These are phyloP conservation scores for Narthecium ossifragum DNA, from an alignment of 106 monocot genomes.

Conservation along the genomic window DNA sequence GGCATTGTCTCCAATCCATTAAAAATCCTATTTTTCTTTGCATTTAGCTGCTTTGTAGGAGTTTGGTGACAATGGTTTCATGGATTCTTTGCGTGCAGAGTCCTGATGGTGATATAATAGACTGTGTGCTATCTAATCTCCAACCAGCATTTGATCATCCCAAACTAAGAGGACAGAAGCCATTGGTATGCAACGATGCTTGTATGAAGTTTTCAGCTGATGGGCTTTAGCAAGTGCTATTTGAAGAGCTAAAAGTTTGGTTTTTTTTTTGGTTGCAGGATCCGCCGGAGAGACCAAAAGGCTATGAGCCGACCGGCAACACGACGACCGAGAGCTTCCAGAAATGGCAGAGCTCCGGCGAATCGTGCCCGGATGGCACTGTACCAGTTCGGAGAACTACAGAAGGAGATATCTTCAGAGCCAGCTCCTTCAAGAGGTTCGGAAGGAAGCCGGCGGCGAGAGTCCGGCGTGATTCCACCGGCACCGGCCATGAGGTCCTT, in stretches of 20 bases:
- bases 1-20: conserved; percentile 37
- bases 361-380: conserved; percentile 60
- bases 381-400: conserved; percentile 55
- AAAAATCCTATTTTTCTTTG: too few relatives aligned
- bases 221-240: not conserved
- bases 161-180: conserved; percentile 51
- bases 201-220: not conserved
- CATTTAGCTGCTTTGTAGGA: not conserved
- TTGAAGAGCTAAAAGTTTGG: not conserved
- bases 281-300: conserved; percentile 70
- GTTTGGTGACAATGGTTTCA: not conserved
- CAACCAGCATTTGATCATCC: conserved; percentile 97
- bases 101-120: conserved; percentile 85
- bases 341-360: conserved; percentile 52
- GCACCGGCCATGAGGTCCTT: conserved; percentile 88
- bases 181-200: conserved; percentile 30
- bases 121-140: conserved; percentile 78
- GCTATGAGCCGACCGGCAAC: conserved; percentile 9
- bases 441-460: conserved; percentile 47
- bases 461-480: conserved; percentile 39
- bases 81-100: conserved; percentile 38
- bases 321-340: conserved; percentile 24
- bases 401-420: conserved; percentile 48
- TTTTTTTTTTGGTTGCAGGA: conserved; percentile 26
- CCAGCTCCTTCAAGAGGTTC: conserved; percentile 42